A percentile compares a stretch with the other conserved stretches of the same genome.
Evolutionary conservation across 306 rosid species (phyloP).

Genomic region (Vachellia pachyceras): DNA sequence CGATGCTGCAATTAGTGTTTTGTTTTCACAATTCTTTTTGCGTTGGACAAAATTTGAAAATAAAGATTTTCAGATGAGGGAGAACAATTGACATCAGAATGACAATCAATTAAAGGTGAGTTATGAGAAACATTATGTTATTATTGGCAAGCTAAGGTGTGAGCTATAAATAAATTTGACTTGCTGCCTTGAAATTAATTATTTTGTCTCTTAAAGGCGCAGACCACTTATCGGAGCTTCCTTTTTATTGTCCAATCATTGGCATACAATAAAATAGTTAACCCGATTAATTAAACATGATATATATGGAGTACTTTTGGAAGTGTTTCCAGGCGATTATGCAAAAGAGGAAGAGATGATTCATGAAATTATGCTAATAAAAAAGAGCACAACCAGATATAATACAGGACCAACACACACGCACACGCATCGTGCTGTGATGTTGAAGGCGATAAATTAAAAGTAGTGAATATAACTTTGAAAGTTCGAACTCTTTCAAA

Average conservation of each 20-base stretch:
- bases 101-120: too few species aligned
- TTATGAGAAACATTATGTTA: neutral
- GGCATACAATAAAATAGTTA: neutral
- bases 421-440: neutral
- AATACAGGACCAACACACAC: neutral
- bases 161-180: neutral
- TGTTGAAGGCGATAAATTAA: neutral
- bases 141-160: neutral
- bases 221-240: neutral
- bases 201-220: neutral
- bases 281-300: neutral
- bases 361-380: neutral
- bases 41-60: too few species aligned
- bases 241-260: neutral
- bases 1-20: too few species aligned
- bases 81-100: too few species aligned
- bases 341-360: neutral
- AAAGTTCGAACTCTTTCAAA: neutral
- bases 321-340: neutral
- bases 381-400: neutral
- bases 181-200: neutral
- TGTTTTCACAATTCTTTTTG: too few species aligned
- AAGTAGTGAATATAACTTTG: neutral
- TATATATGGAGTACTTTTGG: neutral
- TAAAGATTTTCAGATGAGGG: too few species aligned